Evolutionary conservation across 2,329 filamentous ascomycete genomes (phyloP), one percentile per base, ranked within the genome.

Genomic region (Bisporella sp.): DNA sequence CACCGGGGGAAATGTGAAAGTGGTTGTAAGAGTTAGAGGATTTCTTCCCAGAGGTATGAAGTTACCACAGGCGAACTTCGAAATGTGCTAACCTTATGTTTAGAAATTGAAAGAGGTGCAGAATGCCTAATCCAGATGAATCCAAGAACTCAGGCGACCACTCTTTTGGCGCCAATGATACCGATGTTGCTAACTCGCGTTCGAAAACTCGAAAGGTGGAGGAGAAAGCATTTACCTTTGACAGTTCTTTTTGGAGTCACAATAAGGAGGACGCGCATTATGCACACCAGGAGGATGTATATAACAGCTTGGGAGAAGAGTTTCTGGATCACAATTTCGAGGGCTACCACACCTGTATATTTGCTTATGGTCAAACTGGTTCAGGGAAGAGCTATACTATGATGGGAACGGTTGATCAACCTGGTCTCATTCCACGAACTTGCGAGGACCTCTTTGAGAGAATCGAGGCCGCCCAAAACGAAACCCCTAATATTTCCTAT

Each of bases 281-380:
- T 66, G 91, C 93, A 4, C 79, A 85, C 54, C 93, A 99, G 67
- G 88, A 90, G 62, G 88, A 96, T 62, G 86, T 99, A 50, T 97
- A 99, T 75, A 89, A 93, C 64, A 87, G 86, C 52, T 78, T 99
- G 29, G 93, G 93, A 49, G 90, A 96, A 68, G 93, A 97, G 65
- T 97, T 99, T 60, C 78, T 99, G 55, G 93, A 99, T 69, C 93
- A 99, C 77, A 99, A 99, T 72, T 99, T 99, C 63, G 91, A 96
- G 66, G 93, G 93, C 57, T 99, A 99, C 72, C 92, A 99, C 70
- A 99, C 93, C 0, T 99, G 93, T 69, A 99, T 99, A 60, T 97
- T 99, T 66, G 93, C 93, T 54, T 97, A 99, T 64, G 93, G 93
- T 8, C 93, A 99, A 73, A 99, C 93, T 0, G 93, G 93, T 29